Percentiles rank a stretch among this genome's conserved stretches.
phyloP scores from a whole-genome alignment of 2,329 filamentous ascomycete genomes.

The Botrytis pseudocinerea region DNA sequence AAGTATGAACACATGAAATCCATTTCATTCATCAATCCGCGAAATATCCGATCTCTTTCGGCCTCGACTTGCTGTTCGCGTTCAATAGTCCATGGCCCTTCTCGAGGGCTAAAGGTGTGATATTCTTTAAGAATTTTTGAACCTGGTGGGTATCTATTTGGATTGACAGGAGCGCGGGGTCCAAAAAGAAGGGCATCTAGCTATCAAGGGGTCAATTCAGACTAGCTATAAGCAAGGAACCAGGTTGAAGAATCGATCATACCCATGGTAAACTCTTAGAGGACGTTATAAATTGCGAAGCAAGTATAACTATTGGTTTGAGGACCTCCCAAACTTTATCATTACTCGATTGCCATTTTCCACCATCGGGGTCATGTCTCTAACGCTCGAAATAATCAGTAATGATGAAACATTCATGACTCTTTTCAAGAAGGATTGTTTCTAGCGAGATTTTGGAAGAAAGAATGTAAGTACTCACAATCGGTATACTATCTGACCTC shows the following conservation, averaged over 20 bases:
- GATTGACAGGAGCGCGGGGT: background rate
- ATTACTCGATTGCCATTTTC: constrained; percentile 18
- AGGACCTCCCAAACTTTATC: constrained; percentile 7
- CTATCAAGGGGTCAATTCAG: background rate
- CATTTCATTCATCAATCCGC: constrained; percentile 4
- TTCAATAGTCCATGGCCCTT: background rate
- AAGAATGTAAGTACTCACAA: background rate
- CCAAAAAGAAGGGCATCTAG: constrained; percentile 9
- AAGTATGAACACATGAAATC: constrained; percentile 8
- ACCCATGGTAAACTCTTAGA: constrained; percentile 11
- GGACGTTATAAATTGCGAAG: background rate
- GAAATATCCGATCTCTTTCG: constrained; percentile 1
- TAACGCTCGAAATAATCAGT: background rate
- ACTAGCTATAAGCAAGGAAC: background rate
- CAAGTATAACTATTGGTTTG: background rate
- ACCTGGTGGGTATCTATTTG: background rate
- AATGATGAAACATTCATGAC: background rate
- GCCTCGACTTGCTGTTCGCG: background rate
- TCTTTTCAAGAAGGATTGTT: too few relatives aligned
- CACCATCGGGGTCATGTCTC: background rate
- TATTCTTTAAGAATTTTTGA: background rate
- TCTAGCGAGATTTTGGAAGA: background rate
- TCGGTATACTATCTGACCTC: background rate
- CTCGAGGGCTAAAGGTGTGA: background rate
- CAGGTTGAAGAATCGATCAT: background rate